phyloP scores from a whole-genome alignment of 345 rosid genomes.

The Citrus hindsii region DNA sequence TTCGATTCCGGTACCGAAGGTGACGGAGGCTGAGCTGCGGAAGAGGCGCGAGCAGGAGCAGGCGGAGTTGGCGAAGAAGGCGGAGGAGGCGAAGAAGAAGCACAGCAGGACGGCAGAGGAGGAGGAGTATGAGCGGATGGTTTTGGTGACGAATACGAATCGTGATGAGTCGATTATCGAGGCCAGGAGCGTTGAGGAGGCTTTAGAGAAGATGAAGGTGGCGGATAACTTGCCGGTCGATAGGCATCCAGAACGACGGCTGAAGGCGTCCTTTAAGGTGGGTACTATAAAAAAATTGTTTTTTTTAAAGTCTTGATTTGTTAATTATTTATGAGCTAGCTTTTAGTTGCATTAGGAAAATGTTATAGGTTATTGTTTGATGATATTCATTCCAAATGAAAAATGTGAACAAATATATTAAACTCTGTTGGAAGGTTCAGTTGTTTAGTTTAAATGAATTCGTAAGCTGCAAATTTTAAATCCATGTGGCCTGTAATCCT shows the following conservation, averaged over 20 bases:
- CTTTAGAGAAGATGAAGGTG: slow-evolving; percentile 66
- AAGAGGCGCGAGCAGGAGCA: slow-evolving; percentile 67
- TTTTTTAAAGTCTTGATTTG: background rate
- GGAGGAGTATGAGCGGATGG: slow-evolving; percentile 90
- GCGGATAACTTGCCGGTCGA: slow-evolving; percentile 69
- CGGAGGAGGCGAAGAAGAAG: slow-evolving; percentile 63
- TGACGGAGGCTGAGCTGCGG: slow-evolving; percentile 72
- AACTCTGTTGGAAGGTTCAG: background rate
- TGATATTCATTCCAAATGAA: background rate
- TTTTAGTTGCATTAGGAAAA: background rate
- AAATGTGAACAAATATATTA: background rate
- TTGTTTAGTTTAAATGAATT: background rate
- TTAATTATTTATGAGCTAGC: background rate
- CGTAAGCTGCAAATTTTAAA: background rate
- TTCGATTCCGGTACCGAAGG: slow-evolving; percentile 76
- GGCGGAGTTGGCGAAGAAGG: slow-evolving; percentile 57
- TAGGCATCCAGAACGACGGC: slow-evolving; percentile 83
- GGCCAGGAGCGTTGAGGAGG: slow-evolving; percentile 86
- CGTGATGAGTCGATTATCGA: slow-evolving; percentile 83
- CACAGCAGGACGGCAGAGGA: slow-evolving; percentile 73
- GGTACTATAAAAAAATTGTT: background rate
- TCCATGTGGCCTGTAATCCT: background rate
- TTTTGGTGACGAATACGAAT: slow-evolving; percentile 72
- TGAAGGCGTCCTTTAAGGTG: slow-evolving; percentile 94
- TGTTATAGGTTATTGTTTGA: background rate